Percentiles rank a stretch among this genome's conserved stretches.
Evolutionary conservation across 2,329 filamentous ascomycete species (phyloP).

Genomic region (Alternaria sp.): DNA sequence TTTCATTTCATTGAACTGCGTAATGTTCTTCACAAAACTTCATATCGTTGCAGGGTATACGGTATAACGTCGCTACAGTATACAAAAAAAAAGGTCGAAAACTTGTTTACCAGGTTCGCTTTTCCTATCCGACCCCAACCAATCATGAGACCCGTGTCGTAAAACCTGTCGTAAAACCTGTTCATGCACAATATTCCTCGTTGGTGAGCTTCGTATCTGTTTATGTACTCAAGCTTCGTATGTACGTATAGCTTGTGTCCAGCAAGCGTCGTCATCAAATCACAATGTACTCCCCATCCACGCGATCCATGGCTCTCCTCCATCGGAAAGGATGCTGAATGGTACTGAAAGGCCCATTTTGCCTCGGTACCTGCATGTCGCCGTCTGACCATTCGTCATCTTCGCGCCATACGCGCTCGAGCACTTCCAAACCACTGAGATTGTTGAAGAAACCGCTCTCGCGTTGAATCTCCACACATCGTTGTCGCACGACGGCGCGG

Average conservation of each 20-base stretch:
- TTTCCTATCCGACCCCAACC: slow-evolving; percentile 14
- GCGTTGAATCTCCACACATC: slow-evolving; percentile 85
- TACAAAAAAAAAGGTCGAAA: slow-evolving; percentile 10
- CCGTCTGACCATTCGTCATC: slow-evolving; percentile 53
- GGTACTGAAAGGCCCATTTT: slow-evolving; percentile 36
- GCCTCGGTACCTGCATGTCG: slow-evolving; percentile 29
- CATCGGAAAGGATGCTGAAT: slow-evolving; percentile 55
- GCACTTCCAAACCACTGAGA: slow-evolving; percentile 80
- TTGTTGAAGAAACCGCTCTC: slow-evolving; percentile 96
- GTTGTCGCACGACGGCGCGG: slow-evolving; percentile 77
- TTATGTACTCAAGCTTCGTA: neutral
- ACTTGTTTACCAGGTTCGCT: slow-evolving; percentile 6
- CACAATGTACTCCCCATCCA: slow-evolving; percentile 62
- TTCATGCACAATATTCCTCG: slow-evolving; percentile 13
- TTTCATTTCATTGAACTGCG: slow-evolving; percentile 9
- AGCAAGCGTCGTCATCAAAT: slow-evolving; percentile 50
- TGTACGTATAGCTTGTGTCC: slow-evolving; percentile 26
- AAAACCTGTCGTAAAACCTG: slow-evolving; percentile 16
- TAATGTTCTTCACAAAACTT: slow-evolving; percentile 3
- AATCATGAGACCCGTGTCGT: slow-evolving; percentile 20
- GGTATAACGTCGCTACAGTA: slow-evolving; percentile 17
- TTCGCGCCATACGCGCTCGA: slow-evolving; percentile 83
- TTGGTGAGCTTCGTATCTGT: slow-evolving; percentile 15
- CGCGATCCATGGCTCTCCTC: slow-evolving; percentile 61
- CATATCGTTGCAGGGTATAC: slow-evolving; percentile 6